Percentiles rank a stretch among this genome's conserved stretches.
These are phyloP conservation scores for Viola pubescens DNA, from an alignment of 441 rosid genomes.

Conservation along the genomic window DNA sequence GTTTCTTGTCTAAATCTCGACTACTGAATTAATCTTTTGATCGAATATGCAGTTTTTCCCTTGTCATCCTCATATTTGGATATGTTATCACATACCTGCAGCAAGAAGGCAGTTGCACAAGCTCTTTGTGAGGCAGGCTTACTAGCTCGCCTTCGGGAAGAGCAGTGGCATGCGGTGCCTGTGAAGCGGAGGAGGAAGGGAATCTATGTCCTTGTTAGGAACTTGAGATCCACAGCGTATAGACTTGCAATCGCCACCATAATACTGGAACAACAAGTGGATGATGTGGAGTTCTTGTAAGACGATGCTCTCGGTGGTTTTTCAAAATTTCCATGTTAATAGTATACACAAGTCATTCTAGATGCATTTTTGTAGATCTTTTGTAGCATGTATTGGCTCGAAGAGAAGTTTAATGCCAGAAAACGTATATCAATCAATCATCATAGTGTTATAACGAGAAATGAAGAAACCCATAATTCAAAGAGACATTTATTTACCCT, in stretches of 20 bases:
- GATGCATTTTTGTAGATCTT: not conserved
- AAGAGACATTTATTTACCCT: no score
- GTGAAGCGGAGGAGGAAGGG: slow-evolving; percentile 45
- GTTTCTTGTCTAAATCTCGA: not conserved
- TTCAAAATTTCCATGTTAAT: not conserved
- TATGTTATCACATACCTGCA: slow-evolving; percentile 22
- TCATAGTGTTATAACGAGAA: no score
- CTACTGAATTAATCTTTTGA: not conserved
- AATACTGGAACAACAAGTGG: slow-evolving; percentile 52
- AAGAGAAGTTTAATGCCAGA: no score
- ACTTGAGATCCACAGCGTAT: slow-evolving; percentile 69
- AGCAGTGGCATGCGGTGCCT: slow-evolving; percentile 56
- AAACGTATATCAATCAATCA: no score
- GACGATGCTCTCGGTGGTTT: slow-evolving; percentile 5
- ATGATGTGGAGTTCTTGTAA: slow-evolving; percentile 44
- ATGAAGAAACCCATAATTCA: no score
- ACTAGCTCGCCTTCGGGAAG: slow-evolving; percentile 53
- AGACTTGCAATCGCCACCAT: slow-evolving; percentile 70
- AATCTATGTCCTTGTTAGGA: slow-evolving; percentile 64
- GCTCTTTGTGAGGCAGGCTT: slow-evolving; percentile 64
- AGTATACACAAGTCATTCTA: not conserved
- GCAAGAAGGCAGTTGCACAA: slow-evolving; percentile 58
- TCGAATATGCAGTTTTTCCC: not conserved
- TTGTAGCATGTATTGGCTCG: not conserved
- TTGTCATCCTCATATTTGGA: not conserved